Evolutionary conservation across 495 filamentous ascomycete species (phyloP).

Genomic region (Penicillium angulare): DNA sequence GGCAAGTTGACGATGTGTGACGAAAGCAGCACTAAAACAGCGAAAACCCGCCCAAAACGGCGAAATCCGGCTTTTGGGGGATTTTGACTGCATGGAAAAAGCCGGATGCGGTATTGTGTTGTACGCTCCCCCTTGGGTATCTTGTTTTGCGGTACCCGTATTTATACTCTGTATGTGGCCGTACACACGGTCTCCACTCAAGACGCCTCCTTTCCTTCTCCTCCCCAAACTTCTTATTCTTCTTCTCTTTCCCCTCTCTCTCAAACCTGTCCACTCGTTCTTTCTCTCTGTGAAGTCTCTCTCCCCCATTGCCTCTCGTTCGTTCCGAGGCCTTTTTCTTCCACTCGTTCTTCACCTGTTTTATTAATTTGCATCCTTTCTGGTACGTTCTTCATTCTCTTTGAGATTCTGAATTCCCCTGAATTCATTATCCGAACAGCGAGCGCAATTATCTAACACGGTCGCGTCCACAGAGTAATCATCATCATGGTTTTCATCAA

Average conservation of each 20-base stretch:
- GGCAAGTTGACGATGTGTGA: constrained; percentile 7
- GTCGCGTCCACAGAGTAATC: constrained; percentile 14
- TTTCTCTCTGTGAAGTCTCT: constrained; percentile 39
- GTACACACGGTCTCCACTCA: constrained; percentile 24
- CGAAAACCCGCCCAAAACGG: not conserved
- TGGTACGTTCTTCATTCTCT: constrained; percentile 11
- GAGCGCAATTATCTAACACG: constrained; percentile 7
- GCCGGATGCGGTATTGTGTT: constrained; percentile 21
- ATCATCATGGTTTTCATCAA: constrained; percentile 68
- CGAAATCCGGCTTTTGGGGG: not conserved
- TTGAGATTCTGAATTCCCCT: not conserved
- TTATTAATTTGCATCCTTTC: constrained; percentile 11
- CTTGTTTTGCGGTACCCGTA: not conserved
- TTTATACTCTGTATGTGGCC: constrained; percentile 6
- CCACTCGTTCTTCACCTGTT: constrained; percentile 27
- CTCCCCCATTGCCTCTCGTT: constrained; percentile 22
- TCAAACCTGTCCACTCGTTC: constrained; percentile 50
- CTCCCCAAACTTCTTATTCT: constrained; percentile 31
- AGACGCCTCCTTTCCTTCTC: constrained; percentile 35
- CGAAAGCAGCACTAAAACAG: constrained; percentile 12
- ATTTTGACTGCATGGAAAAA: no score
- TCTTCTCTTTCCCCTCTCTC: constrained; percentile 37
- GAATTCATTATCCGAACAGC: not conserved
- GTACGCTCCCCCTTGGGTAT: constrained; percentile 1
- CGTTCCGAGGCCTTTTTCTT: constrained; percentile 28